Base-by-base conservation (phyloP, 140 eudicot species). In the Oenanthe javanica region DNA sequence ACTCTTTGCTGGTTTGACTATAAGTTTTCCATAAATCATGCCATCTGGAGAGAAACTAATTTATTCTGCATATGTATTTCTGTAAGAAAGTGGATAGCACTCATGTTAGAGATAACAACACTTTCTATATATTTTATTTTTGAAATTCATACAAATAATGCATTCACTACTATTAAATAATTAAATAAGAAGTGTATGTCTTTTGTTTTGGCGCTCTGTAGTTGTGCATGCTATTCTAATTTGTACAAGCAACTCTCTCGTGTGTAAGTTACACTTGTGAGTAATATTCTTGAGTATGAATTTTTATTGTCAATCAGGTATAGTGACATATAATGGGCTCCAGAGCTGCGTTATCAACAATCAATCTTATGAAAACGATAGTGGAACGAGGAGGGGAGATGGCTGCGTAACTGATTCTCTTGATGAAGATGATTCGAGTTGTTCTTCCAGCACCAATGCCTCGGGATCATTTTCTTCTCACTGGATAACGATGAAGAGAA, bases 301-400 rank as follows among this genome's bases (percentile, higher is more conserved):
- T 25, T 55, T 71, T 73, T 18, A 72, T 36, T 72, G 49, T 6
- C 66, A 82, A 75, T 81, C 96, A 95, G 97, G 90, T 81, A 82
- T 90, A 73, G 87, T 91, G 89, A 90, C 97, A 71, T 92, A 92
- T 80, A 84, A 92, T 85, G 99, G 99, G 79, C 97, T 91, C 16
- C 96, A 92, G 85, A 93, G 91, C 79, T 92, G 94, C 88, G 84
- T 94, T 76, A 77, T 87, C 63, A 89, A 82, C 81, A 82, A 89
- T 3, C 86, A 81, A 36, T 73, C 96, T 4, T 89, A 81, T 51
- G 96, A 90, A 77, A 85, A 86, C 69, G 97, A 83, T 57, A 92
- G 93, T 78, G 84, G 79, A n/a, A 81, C 88, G 47, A 92, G 92
- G 74, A 83, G 87, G 83, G 91, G 89, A 72, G 87, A 94, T 31